Evolutionary conservation across 2,329 filamentous ascomycete genomes (phyloP), one percentile per base, ranked within the genome.

Genomic region (Claviceps sp.): DNA sequence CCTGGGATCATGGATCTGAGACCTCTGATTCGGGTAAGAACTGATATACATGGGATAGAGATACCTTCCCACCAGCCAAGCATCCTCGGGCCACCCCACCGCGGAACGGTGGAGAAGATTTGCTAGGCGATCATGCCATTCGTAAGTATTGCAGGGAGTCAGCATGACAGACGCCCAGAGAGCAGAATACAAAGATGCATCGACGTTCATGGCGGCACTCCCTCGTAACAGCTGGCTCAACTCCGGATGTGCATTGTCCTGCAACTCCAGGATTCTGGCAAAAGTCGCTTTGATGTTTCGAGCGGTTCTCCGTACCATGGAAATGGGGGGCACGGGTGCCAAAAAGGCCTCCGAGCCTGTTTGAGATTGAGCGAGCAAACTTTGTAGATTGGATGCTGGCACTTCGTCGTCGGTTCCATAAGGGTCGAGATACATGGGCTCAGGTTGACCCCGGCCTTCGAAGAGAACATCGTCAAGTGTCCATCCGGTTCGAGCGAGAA

Each of bases 211-310:
- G 36, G 58, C 56, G 40, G 58, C 59, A 47, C 64, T 63, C 57
- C 63, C 64, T 59, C 62, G 64, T 62, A 65, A 60, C 54, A 66
- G 65, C 66, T 62, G 63, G 18, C 58, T 64, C 13, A 68, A 55
- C 16, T 63, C 58, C 11, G 60, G 55, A 14, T 63, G 59, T 5
- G 55, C 59, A 46, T 59, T 50, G 38, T 64, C 58, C 36, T 63
- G 62, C 20, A 64, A 53, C 40, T 63, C 62, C 30, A 62, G 52
- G 9, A 62, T 60, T 41, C 62, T 61, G 5, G 60, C 58, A 47
- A 61, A 89, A 1, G 86, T 87, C 46, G 82, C 82, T 59, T 86
- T 76, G 57, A 97, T 90, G 66, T 95, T 96, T 59, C 84, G 82
- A 14, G 66, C 65, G 9, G 85, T 86, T 50, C 89, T 82, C 59